These are phyloP conservation scores for Fonsecaea erecta DNA, from an alignment of 2,329 filamentous ascomycete genomes.

Conservation along the genomic window DNA sequence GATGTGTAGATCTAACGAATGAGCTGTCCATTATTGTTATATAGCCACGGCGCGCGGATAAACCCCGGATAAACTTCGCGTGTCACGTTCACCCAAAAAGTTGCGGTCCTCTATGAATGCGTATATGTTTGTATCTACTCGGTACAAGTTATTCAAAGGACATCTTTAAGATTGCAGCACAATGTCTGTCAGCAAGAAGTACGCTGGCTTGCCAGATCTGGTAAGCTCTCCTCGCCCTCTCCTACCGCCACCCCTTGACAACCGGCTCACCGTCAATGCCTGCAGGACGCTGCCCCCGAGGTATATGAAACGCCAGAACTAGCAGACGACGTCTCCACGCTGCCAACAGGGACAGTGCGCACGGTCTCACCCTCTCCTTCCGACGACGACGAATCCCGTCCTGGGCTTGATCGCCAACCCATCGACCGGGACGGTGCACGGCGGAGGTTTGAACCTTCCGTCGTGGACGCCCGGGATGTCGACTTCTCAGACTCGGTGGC, in stretches of 20 bases:
- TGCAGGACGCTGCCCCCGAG: slow-evolving; percentile 85
- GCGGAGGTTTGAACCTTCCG: slow-evolving; percentile 74
- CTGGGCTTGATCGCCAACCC: slow-evolving; percentile 74
- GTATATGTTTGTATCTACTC: too few relatives aligned
- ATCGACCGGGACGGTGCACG: slow-evolving; percentile 80
- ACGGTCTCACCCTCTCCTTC: slow-evolving; percentile 54
- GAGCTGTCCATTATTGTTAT: too few relatives aligned
- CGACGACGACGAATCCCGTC: slow-evolving; percentile 63
- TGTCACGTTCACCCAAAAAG: not conserved
- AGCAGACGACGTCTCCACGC: slow-evolving; percentile 84
- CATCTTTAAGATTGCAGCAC: slow-evolving; percentile 13
- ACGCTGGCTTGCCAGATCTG: slow-evolving; percentile 78
- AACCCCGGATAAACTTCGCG: not conserved
- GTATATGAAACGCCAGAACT: slow-evolving; percentile 96
- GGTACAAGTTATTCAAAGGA: not conserved
- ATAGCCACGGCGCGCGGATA: not conserved
- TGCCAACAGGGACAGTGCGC: slow-evolving; percentile 64
- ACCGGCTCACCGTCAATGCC: not conserved
- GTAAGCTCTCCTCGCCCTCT: slow-evolving; percentile 51
- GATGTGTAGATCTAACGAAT: too few relatives aligned
- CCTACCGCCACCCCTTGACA: slow-evolving; percentile 30
- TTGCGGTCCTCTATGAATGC: not conserved
- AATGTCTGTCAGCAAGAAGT: slow-evolving; percentile 81
- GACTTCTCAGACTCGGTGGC: slow-evolving; percentile 91
- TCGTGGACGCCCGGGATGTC: slow-evolving; percentile 75